Evolutionary conservation across 805 yeast genomes (phyloP), one percentile per base, ranked within the genome.

Genomic region (Phaffomyces opuntiae): DNA sequence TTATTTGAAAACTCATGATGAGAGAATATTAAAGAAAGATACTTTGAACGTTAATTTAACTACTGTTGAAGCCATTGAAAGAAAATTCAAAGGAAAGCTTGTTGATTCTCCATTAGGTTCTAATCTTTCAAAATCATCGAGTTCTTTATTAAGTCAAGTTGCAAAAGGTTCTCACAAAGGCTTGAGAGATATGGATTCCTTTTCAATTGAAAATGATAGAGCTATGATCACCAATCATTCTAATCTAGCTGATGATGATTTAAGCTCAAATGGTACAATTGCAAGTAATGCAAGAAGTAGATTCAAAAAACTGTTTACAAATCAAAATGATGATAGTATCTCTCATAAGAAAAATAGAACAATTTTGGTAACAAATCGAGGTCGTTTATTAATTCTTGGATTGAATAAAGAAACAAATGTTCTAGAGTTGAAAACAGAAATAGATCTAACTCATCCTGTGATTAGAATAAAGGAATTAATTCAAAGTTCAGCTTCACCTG

Each of bases 391-490:
- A 48, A 56, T 83, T 1, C 77, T 84, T 49, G 59, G 53, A 1
- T 63, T 66, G 52, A 54, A 53, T 21, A 46, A 64, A 11, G 63
- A 61, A 9, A 63, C 66, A 19, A 67, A 64, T 8, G 69, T 68
- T 33, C 70, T 74, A 54, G 75, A 74, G 47, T 56, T 81, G 38
- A 66, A 72, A 16, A 67, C 73, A 16, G 88, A 82, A 47, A 69
- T 85, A 33, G 72, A 72, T 50, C 60, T 83, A 37, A 67, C 73
- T 6, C 75, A 74, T 53, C 68, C 78, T 1, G 75, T 76, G 13
- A 65, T 78, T 16, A 73, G 65, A 43, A 70, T 84, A 52, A 81
- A 77, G 54, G 91, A 84, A 58, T 67, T 83, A 16, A 64, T 78
- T 6, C 67, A 72, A 11, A 64, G 68, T 16, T 57, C 61, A 2